These are phyloP conservation scores for Heteromeles arbutifolia DNA, from an alignment of 306 rosid genomes.

Conservation along the genomic window DNA sequence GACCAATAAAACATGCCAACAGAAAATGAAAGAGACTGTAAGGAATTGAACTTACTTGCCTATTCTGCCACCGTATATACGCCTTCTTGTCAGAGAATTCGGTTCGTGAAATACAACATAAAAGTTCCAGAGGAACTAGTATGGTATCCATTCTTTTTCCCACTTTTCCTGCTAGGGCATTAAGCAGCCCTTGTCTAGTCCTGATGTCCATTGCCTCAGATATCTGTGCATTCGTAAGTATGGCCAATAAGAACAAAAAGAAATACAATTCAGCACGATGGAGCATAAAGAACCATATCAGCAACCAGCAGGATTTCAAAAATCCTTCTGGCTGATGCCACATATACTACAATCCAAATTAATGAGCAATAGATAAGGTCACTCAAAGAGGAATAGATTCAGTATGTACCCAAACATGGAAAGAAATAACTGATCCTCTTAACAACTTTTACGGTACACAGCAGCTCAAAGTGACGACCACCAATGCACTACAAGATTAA, in stretches of 20 bases:
- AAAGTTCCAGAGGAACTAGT: conserved; percentile 85
- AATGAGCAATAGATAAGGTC: background rate
- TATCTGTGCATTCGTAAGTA: conserved; percentile 57
- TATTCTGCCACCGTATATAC: conserved; percentile 87
- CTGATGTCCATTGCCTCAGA: conserved; percentile 83
- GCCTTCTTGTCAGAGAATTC: conserved; percentile 99
- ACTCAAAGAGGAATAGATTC: background rate
- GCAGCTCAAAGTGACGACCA: background rate
- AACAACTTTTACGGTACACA: background rate
- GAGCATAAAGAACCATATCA: background rate
- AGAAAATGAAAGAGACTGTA: background rate
- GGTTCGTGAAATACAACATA: conserved; percentile 77
- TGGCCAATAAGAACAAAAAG: background rate
- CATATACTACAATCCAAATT: background rate
- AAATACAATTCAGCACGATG: background rate
- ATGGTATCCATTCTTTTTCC: conserved; percentile 97
- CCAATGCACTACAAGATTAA: background rate
- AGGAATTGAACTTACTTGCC: conserved; percentile 67
- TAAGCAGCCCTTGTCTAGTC: conserved; percentile 89
- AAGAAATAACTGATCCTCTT: no score
- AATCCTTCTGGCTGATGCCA: background rate
- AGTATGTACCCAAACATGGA: background rate
- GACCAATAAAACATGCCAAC: background rate
- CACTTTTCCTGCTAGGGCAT: conserved; percentile 83
- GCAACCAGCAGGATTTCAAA: background rate